Percentiles rank a stretch among this genome's conserved stretches.
Conservation (phyloP, 108 stramenopile species). For the Nitzschia putrida region DNA sequence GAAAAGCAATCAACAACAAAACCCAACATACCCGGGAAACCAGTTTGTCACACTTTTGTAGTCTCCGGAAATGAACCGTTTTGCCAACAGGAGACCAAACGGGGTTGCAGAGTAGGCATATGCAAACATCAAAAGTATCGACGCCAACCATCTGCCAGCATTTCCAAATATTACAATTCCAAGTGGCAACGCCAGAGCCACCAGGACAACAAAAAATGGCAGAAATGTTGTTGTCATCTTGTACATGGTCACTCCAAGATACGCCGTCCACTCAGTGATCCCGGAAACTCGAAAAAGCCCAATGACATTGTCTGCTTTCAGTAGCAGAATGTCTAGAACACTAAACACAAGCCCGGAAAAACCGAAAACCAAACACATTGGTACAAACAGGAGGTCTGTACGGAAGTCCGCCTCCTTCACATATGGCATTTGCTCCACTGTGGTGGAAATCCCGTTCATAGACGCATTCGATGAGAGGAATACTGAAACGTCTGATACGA, state of each 20-base stretch:
- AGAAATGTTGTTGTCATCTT: constrained; percentile 25
- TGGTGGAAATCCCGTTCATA: constrained; percentile 18
- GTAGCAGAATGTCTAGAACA: constrained; percentile 35
- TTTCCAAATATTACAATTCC: constrained; percentile 35
- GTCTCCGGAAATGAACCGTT: constrained; percentile 35
- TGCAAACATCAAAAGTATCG: constrained; percentile 27
- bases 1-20: not conserved
- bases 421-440: constrained; percentile 40
- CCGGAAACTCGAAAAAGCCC: constrained; percentile 36
- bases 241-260: constrained; percentile 32
- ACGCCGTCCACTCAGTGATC: constrained; percentile 33
- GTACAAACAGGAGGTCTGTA: constrained; percentile 31
- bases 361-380: constrained; percentile 28
- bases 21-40: constrained; percentile 37
- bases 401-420: constrained; percentile 21
- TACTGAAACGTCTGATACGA: constrained; percentile 20
- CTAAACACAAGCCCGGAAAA: constrained; percentile 36
- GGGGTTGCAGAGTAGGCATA: constrained; percentile 46
- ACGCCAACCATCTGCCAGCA: constrained; percentile 41
- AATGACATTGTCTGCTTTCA: constrained; percentile 37
- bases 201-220: constrained; percentile 31
- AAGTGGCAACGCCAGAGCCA: constrained; percentile 35
- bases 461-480: not conserved
- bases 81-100: constrained; percentile 45
- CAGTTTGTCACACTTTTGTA: constrained; percentile 39